Percentiles rank a stretch among this genome's conserved stretches.
Conservation (phyloP, 148 eudicot species). For the Cornus florida region DNA sequence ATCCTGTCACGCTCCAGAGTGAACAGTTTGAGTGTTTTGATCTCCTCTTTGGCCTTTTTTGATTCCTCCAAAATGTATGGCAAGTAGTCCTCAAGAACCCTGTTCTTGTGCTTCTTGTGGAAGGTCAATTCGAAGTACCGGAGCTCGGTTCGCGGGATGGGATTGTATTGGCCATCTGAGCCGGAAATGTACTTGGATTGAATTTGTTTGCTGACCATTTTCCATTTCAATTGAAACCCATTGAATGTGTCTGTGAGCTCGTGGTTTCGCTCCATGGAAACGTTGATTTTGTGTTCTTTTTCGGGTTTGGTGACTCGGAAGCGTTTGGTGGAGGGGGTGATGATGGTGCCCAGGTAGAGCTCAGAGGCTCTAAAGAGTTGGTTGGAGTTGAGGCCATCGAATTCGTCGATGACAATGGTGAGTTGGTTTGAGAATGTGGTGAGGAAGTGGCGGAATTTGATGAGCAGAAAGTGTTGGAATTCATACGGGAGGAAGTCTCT, state of each 20-base stretch:
- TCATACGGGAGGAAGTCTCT: slow-evolving; percentile 30
- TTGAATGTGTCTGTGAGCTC: slow-evolving; percentile 1
- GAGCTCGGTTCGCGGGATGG: neutral
- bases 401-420: slow-evolving; percentile 29
- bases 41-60: slow-evolving; percentile 18
- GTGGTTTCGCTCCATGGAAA: slow-evolving; percentile 6
- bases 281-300: neutral
- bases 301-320: neutral
- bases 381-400: slow-evolving; percentile 26
- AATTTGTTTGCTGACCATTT: neutral
- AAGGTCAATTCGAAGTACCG: slow-evolving; percentile 22
- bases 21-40: slow-evolving; percentile 30
- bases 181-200: neutral
- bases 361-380: slow-evolving; percentile 32
- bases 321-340: neutral
- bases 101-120: slow-evolving; percentile 21
- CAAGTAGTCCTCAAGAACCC: slow-evolving; percentile 35
- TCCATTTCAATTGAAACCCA: slow-evolving; percentile 4
- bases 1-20: slow-evolving; percentile 15
- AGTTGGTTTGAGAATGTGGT: slow-evolving; percentile 4
- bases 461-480: slow-evolving; percentile 12
- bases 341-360: slow-evolving; percentile 25
- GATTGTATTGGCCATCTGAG: neutral
- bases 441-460: slow-evolving; percentile 10
- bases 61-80: slow-evolving; percentile 21